These are phyloP conservation scores for Hirschfeldia incana DNA, from an alignment of 345 rosid species.

Conservation along the genomic window DNA sequence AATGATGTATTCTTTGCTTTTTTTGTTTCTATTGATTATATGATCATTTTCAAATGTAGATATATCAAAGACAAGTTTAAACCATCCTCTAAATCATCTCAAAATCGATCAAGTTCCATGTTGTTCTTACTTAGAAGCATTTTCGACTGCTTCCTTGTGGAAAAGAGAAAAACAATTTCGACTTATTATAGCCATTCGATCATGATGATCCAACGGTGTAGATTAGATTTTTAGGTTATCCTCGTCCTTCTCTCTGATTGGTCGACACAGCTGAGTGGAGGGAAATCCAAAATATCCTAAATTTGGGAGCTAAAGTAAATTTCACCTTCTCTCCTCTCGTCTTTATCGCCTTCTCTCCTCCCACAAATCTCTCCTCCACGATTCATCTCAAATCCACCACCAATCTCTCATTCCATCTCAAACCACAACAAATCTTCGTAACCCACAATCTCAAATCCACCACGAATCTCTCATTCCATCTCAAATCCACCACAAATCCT, in stretches of 20 bases:
- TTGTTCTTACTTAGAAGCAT: background rate
- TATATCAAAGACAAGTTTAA: background rate
- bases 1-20: no score
- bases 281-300: background rate
- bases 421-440: no score
- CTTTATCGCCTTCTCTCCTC: no score
- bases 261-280: background rate
- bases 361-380: no score
- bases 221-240: background rate
- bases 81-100: background rate
- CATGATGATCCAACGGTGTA: background rate
- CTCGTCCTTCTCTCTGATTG: background rate
- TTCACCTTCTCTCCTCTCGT: no score
- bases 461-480: no score
- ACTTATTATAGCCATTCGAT: background rate
- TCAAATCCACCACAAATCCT: no score
- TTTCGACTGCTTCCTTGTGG: no score
- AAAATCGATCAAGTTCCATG: background rate
- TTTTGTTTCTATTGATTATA: background rate
- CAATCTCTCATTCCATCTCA: background rate
- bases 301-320: no score
- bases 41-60: background rate
- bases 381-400: background rate
- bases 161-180: no score
- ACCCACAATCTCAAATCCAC: no score